A percentile compares a stretch with the other conserved stretches of the same genome.
Conservation (phyloP, 73 alveolate species). For the Chromera velia region DNA sequence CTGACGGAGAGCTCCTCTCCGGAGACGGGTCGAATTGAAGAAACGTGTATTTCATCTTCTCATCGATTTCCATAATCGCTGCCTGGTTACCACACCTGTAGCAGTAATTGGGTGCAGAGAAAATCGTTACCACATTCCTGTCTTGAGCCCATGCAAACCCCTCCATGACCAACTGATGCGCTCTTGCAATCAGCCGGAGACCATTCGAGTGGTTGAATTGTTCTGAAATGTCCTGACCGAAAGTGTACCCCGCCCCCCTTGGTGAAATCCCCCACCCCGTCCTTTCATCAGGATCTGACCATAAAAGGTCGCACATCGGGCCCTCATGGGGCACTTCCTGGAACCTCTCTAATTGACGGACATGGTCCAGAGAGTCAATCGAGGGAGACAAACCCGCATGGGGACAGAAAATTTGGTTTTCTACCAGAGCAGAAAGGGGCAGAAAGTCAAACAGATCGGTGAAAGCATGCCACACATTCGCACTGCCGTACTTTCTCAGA, state of each 20-base stretch:
- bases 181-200: constrained; percentile 71
- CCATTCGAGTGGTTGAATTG: constrained; percentile 67
- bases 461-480: constrained; percentile 66
- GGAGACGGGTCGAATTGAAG: constrained; percentile 54
- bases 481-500: constrained; percentile 69
- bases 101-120: constrained; percentile 95
- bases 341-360: constrained; percentile 64
- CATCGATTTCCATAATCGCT: constrained; percentile 84
- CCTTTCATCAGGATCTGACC: constrained; percentile 92
- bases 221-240: constrained; percentile 85
- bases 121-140: constrained; percentile 77
- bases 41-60: constrained; percentile 58
- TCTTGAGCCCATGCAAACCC: constrained; percentile 68
- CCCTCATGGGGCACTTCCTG: constrained; percentile 82
- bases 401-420: constrained; percentile 72
- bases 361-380: constrained; percentile 77
- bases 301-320: constrained; percentile 78
- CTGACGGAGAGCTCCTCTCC: constrained; percentile 11
- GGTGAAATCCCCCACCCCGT: constrained; percentile 86
- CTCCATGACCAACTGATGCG: constrained; percentile 79
- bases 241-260: constrained; percentile 73
- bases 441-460: constrained; percentile 66
- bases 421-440: constrained; percentile 87
- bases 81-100: constrained; percentile 94
- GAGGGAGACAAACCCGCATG: constrained; percentile 91